A percentile compares a stretch with the other conserved stretches of the same genome.
These are phyloP conservation scores for Pyrenophora tritici-repentis DNA, from an alignment of 2,329 filamentous ascomycete genomes.

Conservation along the genomic window DNA sequence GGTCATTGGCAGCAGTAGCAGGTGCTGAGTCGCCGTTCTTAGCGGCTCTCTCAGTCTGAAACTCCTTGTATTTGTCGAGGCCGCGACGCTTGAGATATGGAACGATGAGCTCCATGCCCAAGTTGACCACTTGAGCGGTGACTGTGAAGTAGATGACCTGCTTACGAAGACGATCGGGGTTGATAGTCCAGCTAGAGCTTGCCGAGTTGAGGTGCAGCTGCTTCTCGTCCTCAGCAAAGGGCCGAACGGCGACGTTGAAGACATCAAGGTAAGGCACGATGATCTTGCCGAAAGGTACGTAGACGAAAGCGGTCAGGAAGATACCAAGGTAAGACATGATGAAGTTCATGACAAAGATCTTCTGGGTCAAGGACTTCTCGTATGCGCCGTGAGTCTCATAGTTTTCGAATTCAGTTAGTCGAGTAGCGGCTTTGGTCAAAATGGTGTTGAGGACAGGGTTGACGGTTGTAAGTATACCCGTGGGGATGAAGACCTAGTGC, in stretches of 20 bases:
- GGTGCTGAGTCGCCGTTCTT: conserved; percentile 60
- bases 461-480: conserved; percentile 79
- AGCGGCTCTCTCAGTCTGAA: conserved; percentile 64
- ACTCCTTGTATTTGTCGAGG: conserved; percentile 77
- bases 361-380: conserved; percentile 82
- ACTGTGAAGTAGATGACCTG: conserved; percentile 97
- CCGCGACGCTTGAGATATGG: conserved; percentile 82
- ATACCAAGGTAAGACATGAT: conserved; percentile 89
- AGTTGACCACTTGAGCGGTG: conserved; percentile 88
- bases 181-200: conserved; percentile 74
- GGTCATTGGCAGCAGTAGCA: conserved; percentile 63
- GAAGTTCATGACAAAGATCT: conserved; percentile 95
- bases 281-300: conserved; percentile 85
- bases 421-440: conserved; percentile 76
- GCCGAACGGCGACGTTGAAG: conserved; percentile 74
- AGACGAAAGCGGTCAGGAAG: conserved; percentile 89
- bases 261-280: conserved; percentile 86
- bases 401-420: conserved; percentile 83
- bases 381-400: conserved; percentile 87
- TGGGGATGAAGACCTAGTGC: conserved; percentile 79
- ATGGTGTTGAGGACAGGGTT: conserved; percentile 78
- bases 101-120: conserved; percentile 81
- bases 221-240: conserved; percentile 76
- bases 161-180: conserved; percentile 79
- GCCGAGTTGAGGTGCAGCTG: conserved; percentile 57